Evolutionary conservation across 192 early-diverging fungal species (phyloP), one percentile per base, ranked within the genome.

Genomic region (Gryganskiella cystojenkinii): DNA sequence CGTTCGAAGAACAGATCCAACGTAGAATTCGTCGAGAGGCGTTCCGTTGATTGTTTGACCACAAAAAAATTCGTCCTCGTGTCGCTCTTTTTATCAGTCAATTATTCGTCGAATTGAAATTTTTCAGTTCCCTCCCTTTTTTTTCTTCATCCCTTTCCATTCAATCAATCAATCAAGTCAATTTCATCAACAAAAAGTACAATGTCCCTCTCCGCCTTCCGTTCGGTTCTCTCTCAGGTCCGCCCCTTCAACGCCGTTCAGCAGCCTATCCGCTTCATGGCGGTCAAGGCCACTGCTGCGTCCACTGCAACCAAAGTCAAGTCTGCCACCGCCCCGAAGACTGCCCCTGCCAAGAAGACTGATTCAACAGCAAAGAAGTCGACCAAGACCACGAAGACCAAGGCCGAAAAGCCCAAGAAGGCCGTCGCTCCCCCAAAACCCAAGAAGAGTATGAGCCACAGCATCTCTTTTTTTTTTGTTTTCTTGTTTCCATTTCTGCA

Each of bases 251-350:
- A n/a, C n/a, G 50, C 50, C 3, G 15, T 22, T 15, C 64, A 51
- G 24, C 63, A 65, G 60, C 65, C 59, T n/a, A 30, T 78, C 28
- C 73, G 73, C 66, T 22, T 35, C 24, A 68, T 78, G 65, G 66
- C 73, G 22, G 54, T 51, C 37, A 78, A 78, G 55, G 73, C 73
- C 30, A 46, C 73, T 31, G 66, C 50, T 19, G 35, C 73, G 9
- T 68, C 65, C 9, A 43, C 64, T 24, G 22, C 44, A 24, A 35
- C 52, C 27, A 65, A 45, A 40, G 20, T 35, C 44, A 69, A 69
- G 67, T 22, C 60, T 11, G n/a, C 70, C 34, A 64, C 46, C 60
- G 31, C 59, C n/a, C 30, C 33, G 33, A 57, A 56, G 61, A n/a
- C n/a, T n/a, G 35, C 49, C 47, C 58, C 43, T 28, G 27, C 33